Evolutionary conservation across 179 eudicot species (phyloP).

Genomic region (Actinidia arguta): DNA sequence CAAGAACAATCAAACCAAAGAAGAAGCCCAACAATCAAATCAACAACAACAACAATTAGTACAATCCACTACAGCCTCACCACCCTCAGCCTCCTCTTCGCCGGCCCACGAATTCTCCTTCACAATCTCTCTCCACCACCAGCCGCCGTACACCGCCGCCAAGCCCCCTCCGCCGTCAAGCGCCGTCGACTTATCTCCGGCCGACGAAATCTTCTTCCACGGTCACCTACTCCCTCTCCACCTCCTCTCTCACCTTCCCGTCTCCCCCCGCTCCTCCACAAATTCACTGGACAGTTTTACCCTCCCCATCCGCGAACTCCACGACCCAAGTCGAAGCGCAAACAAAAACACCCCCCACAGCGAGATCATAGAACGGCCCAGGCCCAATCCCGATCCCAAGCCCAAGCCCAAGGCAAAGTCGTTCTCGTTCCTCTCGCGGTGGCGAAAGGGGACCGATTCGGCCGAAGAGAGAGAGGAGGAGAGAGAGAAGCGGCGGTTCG

Average conservation of each 20-base stretch:
- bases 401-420: slow-evolving; percentile 55
- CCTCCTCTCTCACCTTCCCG: slow-evolving; percentile 64
- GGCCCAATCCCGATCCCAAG: not conserved
- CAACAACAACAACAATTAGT: not conserved
- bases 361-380: not conserved
- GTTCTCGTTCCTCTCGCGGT: slow-evolving; percentile 46
- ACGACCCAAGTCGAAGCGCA: not conserved
- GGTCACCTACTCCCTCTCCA: slow-evolving; percentile 95
- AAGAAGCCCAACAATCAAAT: no score
- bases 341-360: not conserved
- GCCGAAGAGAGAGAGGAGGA: slow-evolving; percentile 29
- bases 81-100: slow-evolving; percentile 61
- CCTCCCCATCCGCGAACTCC: slow-evolving; percentile 31
- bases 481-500: slow-evolving; percentile 43
- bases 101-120: slow-evolving; percentile 94
- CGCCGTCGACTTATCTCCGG: slow-evolving; percentile 81
- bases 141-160: slow-evolving; percentile 1
- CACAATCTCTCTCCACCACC: slow-evolving; percentile 67
- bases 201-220: slow-evolving; percentile 92
- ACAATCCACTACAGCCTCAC: slow-evolving; percentile 13
- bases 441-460: slow-evolving; percentile 35
- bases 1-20: not conserved
- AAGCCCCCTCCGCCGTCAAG: slow-evolving; percentile 21
- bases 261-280: slow-evolving; percentile 65
- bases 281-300: slow-evolving; percentile 65